A percentile compares a stretch with the other conserved stretches of the same genome.
Conservation (phyloP, 1,284 basidiomycete genomes). For the Tylopilus orsonianus region DNA sequence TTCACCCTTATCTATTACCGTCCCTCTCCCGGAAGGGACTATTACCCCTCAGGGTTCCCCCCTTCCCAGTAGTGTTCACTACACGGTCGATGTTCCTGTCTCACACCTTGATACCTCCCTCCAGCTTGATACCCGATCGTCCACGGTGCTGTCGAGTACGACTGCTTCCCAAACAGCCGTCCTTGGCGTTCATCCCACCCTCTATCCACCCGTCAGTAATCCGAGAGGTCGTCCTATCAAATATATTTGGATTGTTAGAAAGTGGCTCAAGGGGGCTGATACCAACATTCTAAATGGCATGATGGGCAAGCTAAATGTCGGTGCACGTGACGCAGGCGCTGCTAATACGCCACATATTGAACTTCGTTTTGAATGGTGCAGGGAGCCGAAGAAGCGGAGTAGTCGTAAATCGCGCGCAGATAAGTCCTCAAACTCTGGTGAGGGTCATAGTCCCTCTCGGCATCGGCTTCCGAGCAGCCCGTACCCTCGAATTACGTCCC, state of each 20-base stretch:
- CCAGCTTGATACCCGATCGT: conserved; percentile 16
- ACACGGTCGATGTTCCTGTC: conserved; percentile 14
- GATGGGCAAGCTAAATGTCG: conserved; percentile 37
- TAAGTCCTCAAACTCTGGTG: conserved; percentile 15
- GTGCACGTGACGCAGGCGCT: conserved; percentile 18
- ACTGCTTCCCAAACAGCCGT: conserved; percentile 51
- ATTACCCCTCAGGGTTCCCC: conserved; percentile 21
- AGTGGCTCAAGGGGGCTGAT: conserved; percentile 70
- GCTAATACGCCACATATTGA: conserved; percentile 45
- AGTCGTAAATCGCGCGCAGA: conserved; percentile 20
- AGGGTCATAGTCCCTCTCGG: conserved; percentile 12
- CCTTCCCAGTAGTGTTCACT: conserved; percentile 4
- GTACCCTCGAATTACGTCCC: conserved; percentile 3
- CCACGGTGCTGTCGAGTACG: conserved; percentile 19
- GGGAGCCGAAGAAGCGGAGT: conserved; percentile 37
- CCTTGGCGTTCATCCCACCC: conserved; percentile 62
- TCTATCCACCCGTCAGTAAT: conserved; percentile 41
- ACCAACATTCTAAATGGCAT: conserved; percentile 41
- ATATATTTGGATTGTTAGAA: conserved; percentile 82
- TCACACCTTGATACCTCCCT: conserved; percentile 11
- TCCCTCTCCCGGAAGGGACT: conserved; percentile 10
- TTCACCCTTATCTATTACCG: conserved; percentile 15
- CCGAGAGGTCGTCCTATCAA: conserved; percentile 51
- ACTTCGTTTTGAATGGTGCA: conserved; percentile 74
- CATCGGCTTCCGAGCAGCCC: conserved; percentile 2